Base-by-base conservation (phyloP, 2,329 filamentous ascomycete genomes). In the Cercospora nicotianae region DNA sequence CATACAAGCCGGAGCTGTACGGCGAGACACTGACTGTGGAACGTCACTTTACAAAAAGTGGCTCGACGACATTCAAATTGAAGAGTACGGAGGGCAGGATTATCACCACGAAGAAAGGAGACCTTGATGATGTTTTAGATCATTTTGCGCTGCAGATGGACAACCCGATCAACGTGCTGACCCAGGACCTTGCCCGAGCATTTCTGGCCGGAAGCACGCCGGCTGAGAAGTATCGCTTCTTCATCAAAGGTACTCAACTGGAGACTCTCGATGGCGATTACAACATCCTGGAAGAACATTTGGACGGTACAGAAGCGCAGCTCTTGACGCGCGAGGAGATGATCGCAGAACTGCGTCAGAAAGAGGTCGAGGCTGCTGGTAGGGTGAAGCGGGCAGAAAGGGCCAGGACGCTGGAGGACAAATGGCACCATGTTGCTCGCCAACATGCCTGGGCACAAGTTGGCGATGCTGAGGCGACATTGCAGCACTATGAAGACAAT, bases 261-360 rank as follows among this genome's bases (percentile, higher is more conserved):
- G 93, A 98, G 77, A 90, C 94, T 73, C 85, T 99, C 9, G 93
- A 97, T 77, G 90, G 92, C 69, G 95, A 99, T 76, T 99, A 99
- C 79, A 87, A 89, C 67, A 83, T 97, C 66, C 88, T 97, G 13
- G 89, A 91, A 69, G 90, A 96, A 72, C 90, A 87, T 3, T 84
- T 95, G 20, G 91, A 97, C 71, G 87, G 87, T 36, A 92, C 90
- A 67, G 85, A 90, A 65, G 83, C 83, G 33, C 91, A 90, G 72
- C 81, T 92, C 1, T 81, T 83, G 9, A 84, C 84, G 30, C 87
- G 88, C 42, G 79, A 86, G 53, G 87, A 88, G n/a, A 88, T 91
- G 67, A 81, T 93, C n/a, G 81, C 83, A 10, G 79, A 81, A 13
- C 81, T 92, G n/a, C 83, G 88, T 73, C 83, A 83, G 33, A 84